Base-by-base conservation (phyloP, 192 early-diverging fungal species). In the Powellomyces hirtus region DNA sequence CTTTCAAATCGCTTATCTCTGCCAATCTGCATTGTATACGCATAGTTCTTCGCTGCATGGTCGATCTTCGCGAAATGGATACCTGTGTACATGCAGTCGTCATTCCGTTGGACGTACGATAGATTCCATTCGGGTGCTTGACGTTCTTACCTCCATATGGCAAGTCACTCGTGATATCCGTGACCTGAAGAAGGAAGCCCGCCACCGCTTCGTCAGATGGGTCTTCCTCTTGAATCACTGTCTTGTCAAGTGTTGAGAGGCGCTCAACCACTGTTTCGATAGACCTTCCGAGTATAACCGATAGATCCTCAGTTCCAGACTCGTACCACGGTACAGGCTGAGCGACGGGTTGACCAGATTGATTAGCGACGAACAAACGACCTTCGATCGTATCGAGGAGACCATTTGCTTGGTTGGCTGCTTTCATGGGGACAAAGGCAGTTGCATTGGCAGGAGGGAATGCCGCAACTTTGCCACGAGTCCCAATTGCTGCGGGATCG, bases 141-240 rank as follows among this genome's bases (percentile, higher is more conserved):
- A 24, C 14, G 46, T 24, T 18, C 46, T 37, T 64, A 14, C 78
- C 83, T 26, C 86, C 87, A 50, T 77, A 80, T 18, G 88, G 89
- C 64, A 90, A 59, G 51, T 76, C 53, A 20, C 70, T 64, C 35
- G 85, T 66, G 10, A 86, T 50, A 0, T 37, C 11, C 1, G 78
- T 70, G 7, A 64, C 73, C 4, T 76, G 45, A 1, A 59, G 16
- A 10, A 67, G 45, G 52, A 70, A 72, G 16, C 8, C n/a, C 14
- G 49, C 50, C 1, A 62, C 34, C n/a, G 72, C 60, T 8, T 38
- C 38, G 20, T 22, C 13, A n/a, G 67, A 36, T 0, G 72, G 71
- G 30, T 67, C 62, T 20, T 50, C 38, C 5, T 61, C 27, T 14
- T 53, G 29, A 5, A 87, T 38, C 8, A 75, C 75, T 4, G 53